These are phyloP conservation scores for Microbotryomycetes sp. DNA, from an alignment of 1,284 basidiomycete genomes.

Conservation along the genomic window DNA sequence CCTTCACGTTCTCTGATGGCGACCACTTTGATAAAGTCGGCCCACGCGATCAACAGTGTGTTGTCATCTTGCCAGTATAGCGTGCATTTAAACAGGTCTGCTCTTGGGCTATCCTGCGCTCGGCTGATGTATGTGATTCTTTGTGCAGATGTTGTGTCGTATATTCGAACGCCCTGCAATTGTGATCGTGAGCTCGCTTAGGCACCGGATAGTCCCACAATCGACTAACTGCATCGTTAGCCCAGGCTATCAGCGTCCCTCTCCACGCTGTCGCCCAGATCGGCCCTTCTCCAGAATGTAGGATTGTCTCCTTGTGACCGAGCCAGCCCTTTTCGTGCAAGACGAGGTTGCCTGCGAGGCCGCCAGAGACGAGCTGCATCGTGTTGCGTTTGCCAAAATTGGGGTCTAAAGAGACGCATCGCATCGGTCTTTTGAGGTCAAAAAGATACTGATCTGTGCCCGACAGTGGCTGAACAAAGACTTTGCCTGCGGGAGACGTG, in stretches of 20 bases:
- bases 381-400: constrained; percentile 73
- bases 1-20: constrained; percentile 27
- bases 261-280: constrained; percentile 90
- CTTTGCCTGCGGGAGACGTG: constrained; percentile 56
- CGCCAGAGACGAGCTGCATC: constrained; percentile 86
- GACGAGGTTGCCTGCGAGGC: constrained; percentile 78
- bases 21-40: constrained; percentile 86
- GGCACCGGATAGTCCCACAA: no score
- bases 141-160: constrained; percentile 71
- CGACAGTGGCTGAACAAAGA: constrained; percentile 77
- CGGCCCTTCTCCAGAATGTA: constrained; percentile 86
- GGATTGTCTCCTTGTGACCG: constrained; percentile 80
- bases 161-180: constrained; percentile 81
- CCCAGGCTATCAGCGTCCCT: constrained; percentile 86
- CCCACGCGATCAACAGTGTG: constrained; percentile 89
- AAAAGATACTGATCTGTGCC: constrained; percentile 75
- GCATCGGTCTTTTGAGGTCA: constrained; percentile 88
- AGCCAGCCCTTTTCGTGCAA: constrained; percentile 94
- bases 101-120: constrained; percentile 69
- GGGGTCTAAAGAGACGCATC: constrained; percentile 83
- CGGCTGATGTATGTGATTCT: constrained; percentile 84
- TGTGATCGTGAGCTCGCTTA: no score
- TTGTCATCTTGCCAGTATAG: constrained; percentile 86
- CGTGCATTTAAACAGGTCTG: constrained; percentile 87
- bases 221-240: constrained; percentile 75